A percentile compares a stretch with the other conserved stretches of the same genome.
phyloP scores from a whole-genome alignment of 805 yeast genomes.

The Peterozyma xylosa region DNA sequence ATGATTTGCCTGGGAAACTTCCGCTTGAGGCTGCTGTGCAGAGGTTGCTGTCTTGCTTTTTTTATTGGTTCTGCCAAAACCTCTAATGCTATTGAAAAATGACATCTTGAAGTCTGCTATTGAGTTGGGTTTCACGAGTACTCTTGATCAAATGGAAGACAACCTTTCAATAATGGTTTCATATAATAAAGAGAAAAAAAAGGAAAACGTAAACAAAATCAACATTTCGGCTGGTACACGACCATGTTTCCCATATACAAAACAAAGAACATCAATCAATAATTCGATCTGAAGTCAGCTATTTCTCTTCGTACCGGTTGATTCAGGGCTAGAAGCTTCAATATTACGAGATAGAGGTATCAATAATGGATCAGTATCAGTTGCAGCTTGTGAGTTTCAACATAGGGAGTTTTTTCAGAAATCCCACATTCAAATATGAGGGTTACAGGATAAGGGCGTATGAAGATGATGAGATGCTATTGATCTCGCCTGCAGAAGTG shows the following conservation, averaged over 20 bases:
- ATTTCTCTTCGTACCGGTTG: too few relatives aligned
- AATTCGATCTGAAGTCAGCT: too few relatives aligned
- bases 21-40: conserved; percentile 6
- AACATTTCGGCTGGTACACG: too few relatives aligned
- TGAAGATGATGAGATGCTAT: conserved; percentile 26
- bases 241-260: too few relatives aligned
- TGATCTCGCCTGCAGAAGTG: conserved; percentile 30
- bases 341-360: too few relatives aligned
- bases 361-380: too few relatives aligned
- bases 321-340: background rate
- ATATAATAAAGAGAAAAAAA: background rate
- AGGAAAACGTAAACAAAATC: background rate
- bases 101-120: conserved; percentile 19
- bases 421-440: background rate
- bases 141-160: too few relatives aligned
- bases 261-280: too few relatives aligned
- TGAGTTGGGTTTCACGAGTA: too few relatives aligned
- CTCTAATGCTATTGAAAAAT: conserved; percentile 36
- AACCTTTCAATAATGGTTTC: too few relatives aligned
- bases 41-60: conserved; percentile 15
- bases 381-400: background rate
- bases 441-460: conserved; percentile 15
- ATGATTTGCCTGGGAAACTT: too few relatives aligned
- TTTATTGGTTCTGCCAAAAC: conserved; percentile 46
- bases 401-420: background rate